Evolutionary conservation across 1,284 basidiomycete genomes (phyloP).

Genomic region (Rhizopogon parksii): DNA sequence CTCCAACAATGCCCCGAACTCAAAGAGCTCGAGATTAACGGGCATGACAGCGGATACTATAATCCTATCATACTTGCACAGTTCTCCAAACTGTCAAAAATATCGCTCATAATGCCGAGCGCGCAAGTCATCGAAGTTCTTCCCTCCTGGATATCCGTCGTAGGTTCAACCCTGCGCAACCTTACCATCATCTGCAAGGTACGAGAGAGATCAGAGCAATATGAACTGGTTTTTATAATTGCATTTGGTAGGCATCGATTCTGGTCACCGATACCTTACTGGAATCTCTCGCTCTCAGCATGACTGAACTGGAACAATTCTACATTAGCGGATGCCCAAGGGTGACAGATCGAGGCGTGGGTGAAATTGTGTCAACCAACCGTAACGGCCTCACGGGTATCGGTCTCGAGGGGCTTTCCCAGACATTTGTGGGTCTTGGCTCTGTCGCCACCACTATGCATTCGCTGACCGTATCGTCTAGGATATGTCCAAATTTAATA

Average conservation of each 20-base stretch:
- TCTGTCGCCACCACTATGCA: background rate
- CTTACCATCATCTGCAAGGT: conserved; percentile 67
- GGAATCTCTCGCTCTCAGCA: conserved; percentile 38
- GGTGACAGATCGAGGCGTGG: conserved; percentile 57
- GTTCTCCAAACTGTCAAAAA: conserved; percentile 42
- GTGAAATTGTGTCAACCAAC: conserved; percentile 39
- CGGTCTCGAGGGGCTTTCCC: conserved; percentile 59
- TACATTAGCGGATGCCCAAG: conserved; percentile 59
- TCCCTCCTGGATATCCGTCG: conserved; percentile 42
- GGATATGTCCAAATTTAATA: conserved; percentile 47
- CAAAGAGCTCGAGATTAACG: conserved; percentile 61
- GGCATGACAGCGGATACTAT: conserved; percentile 48
- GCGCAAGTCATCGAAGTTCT: conserved; percentile 43
- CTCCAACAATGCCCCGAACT: conserved; percentile 39
- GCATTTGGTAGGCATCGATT: conserved; percentile 38
- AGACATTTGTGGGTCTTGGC: conserved; percentile 44
- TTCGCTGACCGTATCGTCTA: conserved; percentile 18
- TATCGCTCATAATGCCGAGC: conserved; percentile 69
- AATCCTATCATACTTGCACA: conserved; percentile 40
- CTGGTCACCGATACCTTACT: conserved; percentile 52
- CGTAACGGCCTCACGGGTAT: conserved; percentile 41
- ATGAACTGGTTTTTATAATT: background rate
- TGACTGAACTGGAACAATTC: conserved; percentile 46
- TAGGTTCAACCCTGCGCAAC: conserved; percentile 39
- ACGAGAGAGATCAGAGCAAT: conserved; percentile 9